Percentiles rank a stretch among this genome's conserved stretches.
Evolutionary conservation across 345 rosid genomes (phyloP).

Genomic region (Citrus glauca): DNA sequence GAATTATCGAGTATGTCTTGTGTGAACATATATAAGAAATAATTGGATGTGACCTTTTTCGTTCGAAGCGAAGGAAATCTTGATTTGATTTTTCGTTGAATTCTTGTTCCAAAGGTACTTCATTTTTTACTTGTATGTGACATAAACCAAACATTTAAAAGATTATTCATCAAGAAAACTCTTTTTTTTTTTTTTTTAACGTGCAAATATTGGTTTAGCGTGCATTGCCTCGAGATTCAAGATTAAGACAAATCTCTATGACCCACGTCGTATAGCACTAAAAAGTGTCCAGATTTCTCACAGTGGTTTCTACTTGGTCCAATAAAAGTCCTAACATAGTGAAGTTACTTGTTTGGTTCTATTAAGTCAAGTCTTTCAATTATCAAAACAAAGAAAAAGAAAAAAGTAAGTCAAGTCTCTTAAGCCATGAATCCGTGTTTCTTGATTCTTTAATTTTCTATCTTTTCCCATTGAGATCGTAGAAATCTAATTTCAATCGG

Average conservation of each 20-base stretch:
- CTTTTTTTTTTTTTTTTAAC: background rate
- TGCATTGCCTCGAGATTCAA: background rate
- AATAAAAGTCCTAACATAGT: background rate
- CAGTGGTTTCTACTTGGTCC: background rate
- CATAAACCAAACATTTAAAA: no score
- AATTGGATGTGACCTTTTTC: no score
- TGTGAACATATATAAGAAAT: no score
- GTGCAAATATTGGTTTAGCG: background rate
- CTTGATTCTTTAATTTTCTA: background rate
- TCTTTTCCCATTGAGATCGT: background rate
- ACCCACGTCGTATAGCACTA: background rate
- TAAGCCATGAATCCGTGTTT: conserved; percentile 1
- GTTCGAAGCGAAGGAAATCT: no score
- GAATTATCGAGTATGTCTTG: no score
- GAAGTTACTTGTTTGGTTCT: no score
- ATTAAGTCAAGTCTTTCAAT: background rate
- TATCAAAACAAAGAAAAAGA: no score
- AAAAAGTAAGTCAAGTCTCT: background rate
- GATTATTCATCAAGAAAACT: no score
- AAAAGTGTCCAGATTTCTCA: background rate
- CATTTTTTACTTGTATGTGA: no score
- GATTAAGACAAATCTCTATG: background rate
- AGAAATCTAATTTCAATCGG: background rate
- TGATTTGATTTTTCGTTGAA: no score
- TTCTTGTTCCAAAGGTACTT: no score